Base-by-base conservation (phyloP, 2,329 filamentous ascomycete species). In the Keithomyces neogunnii region DNA sequence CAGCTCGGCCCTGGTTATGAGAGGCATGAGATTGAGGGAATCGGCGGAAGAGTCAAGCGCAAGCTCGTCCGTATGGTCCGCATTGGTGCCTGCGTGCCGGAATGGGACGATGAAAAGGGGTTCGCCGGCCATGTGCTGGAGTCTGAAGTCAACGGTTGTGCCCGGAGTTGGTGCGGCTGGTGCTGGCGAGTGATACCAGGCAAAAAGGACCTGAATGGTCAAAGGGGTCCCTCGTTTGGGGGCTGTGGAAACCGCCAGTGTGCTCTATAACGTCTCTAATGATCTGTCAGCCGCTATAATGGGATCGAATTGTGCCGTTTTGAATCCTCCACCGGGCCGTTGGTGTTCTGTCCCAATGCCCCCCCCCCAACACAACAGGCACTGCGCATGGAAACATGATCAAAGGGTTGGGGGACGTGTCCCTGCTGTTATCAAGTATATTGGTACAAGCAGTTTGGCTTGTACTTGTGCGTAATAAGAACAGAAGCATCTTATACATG, bases 111-210 rank as follows among this genome's bases (percentile, higher is more conserved):
- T 62, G 89, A 95, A 68, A 77, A 80, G 51, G 78, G 78, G 36
- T 75, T 53, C 2, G 61, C 77, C 6, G 82, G 81, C 4, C 75
- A 77, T 52, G 85, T 86, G 57, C 72, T 96, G 30, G 76, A 76
- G 13, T 73, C 85, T 29, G 92, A 97, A 68, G 77, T 84, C 50
- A 73, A 73, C 11, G 88, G 88, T 1, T 68, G 70, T 47, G 75
- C 82, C 51, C 78, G 91, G 54, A 90, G 87, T 63, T 96, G 89
- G 89, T 97, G 91, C 67, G 89, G 87, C 0, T 96, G 92, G 91
- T 97, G 92, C 66, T 82, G 77, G 66, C 76, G 89, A 54, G 84
- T 89, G 3, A 81, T 95, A 49, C 84, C 84, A 0, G 76, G 82
- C 2, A 66, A 69, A 40, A 72, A 69, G 56, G 78, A 81, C 42